Evolutionary conservation across 73 alveolate genomes (phyloP), one percentile per base, ranked within the genome.

Genomic region (Paramecium biaurelia): DNA sequence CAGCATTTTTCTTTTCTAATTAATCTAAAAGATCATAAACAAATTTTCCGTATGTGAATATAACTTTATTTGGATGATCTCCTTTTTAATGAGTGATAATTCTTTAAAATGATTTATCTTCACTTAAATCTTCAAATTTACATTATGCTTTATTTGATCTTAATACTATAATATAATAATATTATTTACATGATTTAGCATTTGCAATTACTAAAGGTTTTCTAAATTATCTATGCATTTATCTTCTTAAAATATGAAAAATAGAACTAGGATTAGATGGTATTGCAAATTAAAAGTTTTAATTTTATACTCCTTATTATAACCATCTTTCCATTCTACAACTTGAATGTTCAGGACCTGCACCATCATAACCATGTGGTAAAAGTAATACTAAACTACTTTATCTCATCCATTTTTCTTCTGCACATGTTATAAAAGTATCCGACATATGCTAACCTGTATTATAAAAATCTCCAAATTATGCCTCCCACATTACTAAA

Each of bases 361-460:
- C 96, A 43, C 99, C 99, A 76, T 96, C 99, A 95, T 92, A 97
- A 41, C 99, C 99, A 49, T 97, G 99, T 6, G 99, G 99, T 34
- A 97, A 95, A 42, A 96, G 93, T 89, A 97, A 87, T 7, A 92
- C 96, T 26, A 97, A 93, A 21, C 98, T 98, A 7, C 96, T 57
- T 85, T 97, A 87, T 56, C 95, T 97, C 72, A 92, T 92, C 99
- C 99, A 97, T 57, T 97, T 97, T 56, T 97, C 96, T 93, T 97
- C 99, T 20, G 98, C 98, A 38, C 98, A 89, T 24, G 96, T 92
- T 21, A 97, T 87, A 89, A 97, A 93, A 70, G 94, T 93, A 88
- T 97, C 99, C 24, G 97, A 93, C 63, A 96, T 94, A 21, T 24
- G 43, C 15, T 85, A 57, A 18, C 93, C 95, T 23, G 85, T 70